Percentiles rank a stretch among this genome's conserved stretches.
Evolutionary conservation across 805 yeast species (phyloP).

Genomic region (Wickerhamiella australiensis): DNA sequence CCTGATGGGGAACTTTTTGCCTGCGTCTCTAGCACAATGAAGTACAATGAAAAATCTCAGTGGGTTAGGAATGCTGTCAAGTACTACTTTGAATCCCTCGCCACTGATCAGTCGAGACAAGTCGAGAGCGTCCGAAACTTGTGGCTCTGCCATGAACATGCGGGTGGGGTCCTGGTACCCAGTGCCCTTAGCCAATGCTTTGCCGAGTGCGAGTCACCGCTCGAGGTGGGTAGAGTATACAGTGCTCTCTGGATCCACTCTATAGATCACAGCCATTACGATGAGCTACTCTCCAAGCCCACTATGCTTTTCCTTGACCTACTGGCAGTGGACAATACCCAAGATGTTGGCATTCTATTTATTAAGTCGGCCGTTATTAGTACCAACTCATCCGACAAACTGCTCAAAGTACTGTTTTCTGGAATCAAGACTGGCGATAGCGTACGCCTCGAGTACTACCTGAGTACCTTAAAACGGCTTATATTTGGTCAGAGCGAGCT

Average conservation of each 20-base stretch:
- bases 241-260: constrained; percentile 68
- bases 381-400: constrained; percentile 44
- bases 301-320: constrained; percentile 58
- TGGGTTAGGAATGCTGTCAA: constrained; percentile 16
- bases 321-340: constrained; percentile 11
- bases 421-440: neutral
- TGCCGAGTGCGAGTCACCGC: constrained; percentile 25
- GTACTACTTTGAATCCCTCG: constrained; percentile 19
- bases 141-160: constrained; percentile 45
- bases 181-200: constrained; percentile 56
- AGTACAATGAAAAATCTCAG: neutral
- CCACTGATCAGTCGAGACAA: constrained; percentile 44
- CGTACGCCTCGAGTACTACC: constrained; percentile 9
- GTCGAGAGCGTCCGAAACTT: constrained; percentile 58
- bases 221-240: constrained; percentile 42
- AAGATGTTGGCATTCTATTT: constrained; percentile 7
- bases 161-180: constrained; percentile 47
- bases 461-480: neutral
- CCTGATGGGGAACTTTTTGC: constrained; percentile 11
- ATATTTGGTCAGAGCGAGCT: constrained; percentile 1
- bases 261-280: constrained; percentile 35
- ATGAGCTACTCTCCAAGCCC: constrained; percentile 46
- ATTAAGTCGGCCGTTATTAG: constrained; percentile 15
- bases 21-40: constrained; percentile 9
- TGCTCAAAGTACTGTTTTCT: constrained; percentile 47